Evolutionary conservation across 2,329 filamentous ascomycete species (phyloP), one percentile per base, ranked within the genome.

Genomic region (Camillea tinctor): DNA sequence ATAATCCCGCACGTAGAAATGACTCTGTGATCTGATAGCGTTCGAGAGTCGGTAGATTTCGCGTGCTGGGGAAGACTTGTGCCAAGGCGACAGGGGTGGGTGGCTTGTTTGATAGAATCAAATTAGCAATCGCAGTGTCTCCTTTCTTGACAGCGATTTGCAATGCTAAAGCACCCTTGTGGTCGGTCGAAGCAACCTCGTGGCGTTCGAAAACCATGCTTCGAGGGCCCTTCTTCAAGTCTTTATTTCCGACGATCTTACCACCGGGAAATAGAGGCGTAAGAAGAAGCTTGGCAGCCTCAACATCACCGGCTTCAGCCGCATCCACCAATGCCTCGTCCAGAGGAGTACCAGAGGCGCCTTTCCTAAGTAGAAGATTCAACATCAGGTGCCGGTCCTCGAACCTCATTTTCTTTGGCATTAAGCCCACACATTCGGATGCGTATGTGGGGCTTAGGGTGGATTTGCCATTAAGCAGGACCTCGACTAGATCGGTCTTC

Each of bases 301-400:
- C 73, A 1, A 75, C 59, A 64, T 87, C 84, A 0, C 78, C 78
- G 4, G 76, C 75, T 59, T 82, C 76, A 3, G 77, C 79, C 0
- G 81, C 81, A 49, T 81, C 76, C 11, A 86, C 74, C 23, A 87
- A 71, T 22, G 79, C 80, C 24, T 86, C 79, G 56, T 82, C 73
- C 17, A 87, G 67, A 0, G 76, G 69, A 0, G 65, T 56, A 0
- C 84, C 84, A 3, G 70, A 73, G 1, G 84, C 84, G 0, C 84
- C 84, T 63, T 81, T 81, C 13, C 73, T 76, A 17, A 87, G 69
- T 1, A 87, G 72, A 0, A 81, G 67, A 23, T 70, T 74, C 0
- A 87, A 72, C 0, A 85, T 62, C 0, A 73, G 65, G 22, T 78
- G 71, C 1, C 84, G 78, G 6, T 79, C 77, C 50, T 82, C 81